A percentile compares a stretch with the other conserved stretches of the same genome.
phyloP scores from a whole-genome alignment of 805 yeast genomes.

The Saccharomycopsis sp. region DNA sequence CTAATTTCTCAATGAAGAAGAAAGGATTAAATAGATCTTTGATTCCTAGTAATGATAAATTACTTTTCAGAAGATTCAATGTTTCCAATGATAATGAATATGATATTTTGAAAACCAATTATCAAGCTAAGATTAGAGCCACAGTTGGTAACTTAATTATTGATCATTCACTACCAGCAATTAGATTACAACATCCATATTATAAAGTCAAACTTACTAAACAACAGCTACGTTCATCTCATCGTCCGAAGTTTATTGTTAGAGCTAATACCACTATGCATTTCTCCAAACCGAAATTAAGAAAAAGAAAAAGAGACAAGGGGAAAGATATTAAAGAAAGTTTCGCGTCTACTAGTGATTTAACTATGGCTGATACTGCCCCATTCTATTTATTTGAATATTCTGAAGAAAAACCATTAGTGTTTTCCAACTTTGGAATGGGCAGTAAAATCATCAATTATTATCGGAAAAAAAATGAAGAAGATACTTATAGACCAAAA shows the following conservation, averaged over 20 bases:
- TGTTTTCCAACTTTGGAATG: conserved; percentile 88
- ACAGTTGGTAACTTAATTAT: conserved; percentile 84
- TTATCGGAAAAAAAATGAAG: conserved; percentile 73
- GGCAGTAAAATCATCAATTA: conserved; percentile 88
- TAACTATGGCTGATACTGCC: conserved; percentile 78
- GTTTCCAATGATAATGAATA: conserved; percentile 85
- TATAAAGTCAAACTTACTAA: conserved; percentile 69
- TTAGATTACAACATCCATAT: conserved; percentile 79
- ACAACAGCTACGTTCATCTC: conserved; percentile 64
- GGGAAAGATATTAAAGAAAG: conserved; percentile 74
- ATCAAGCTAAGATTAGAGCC: conserved; percentile 84
- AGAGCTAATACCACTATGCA: conserved; percentile 70
- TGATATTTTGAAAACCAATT: conserved; percentile 71
- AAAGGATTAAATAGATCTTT: conserved; percentile 24
- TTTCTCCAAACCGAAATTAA: conserved; percentile 60
- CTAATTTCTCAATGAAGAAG: conserved; percentile 9
- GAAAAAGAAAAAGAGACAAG: conserved; percentile 84
- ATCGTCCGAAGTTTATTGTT: conserved; percentile 64
- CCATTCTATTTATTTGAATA: conserved; percentile 75
- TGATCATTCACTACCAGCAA: conserved; percentile 86
- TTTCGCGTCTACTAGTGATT: conserved; percentile 58
- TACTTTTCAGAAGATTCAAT: conserved; percentile 54
- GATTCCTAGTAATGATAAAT: conserved; percentile 45
- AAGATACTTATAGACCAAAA: conserved; percentile 81
- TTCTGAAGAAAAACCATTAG: conserved; percentile 78